A percentile compares a stretch with the other conserved stretches of the same genome.
Conservation (phyloP, 2,329 filamentous ascomycete genomes). For the Huntiella abstrusa region DNA sequence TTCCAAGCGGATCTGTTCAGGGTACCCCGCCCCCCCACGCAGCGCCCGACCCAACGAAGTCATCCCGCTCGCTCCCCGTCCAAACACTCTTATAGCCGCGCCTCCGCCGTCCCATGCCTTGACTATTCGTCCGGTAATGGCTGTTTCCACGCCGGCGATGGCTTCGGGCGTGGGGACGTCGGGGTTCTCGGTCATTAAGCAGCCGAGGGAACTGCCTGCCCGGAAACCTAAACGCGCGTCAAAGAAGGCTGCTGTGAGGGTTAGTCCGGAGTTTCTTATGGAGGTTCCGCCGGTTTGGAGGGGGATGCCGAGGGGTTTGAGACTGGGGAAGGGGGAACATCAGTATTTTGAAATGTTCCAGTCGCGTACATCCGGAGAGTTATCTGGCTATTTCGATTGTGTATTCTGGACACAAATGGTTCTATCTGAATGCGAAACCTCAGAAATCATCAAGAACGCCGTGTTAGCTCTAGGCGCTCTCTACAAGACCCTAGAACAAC, state of each 20-base stretch:
- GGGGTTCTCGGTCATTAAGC: not conserved
- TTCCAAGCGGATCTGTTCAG: slow-evolving; percentile 38
- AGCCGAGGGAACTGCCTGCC: not conserved
- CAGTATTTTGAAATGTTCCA: slow-evolving; percentile 45
- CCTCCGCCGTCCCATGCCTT: not conserved
- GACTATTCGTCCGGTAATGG: not conserved
- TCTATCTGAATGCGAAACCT: slow-evolving; percentile 42
- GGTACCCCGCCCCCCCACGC: slow-evolving; percentile 40
- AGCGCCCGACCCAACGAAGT: slow-evolving; percentile 27
- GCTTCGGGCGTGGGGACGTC: not conserved
- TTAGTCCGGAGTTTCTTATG: not conserved
- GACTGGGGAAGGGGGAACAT: slow-evolving; percentile 22
- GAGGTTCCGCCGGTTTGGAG: slow-evolving; percentile 10
- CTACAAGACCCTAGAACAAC: slow-evolving; percentile 46
- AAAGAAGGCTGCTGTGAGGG: not conserved
- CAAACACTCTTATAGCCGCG: slow-evolving; percentile 5
- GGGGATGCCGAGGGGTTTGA: slow-evolving; percentile 1
- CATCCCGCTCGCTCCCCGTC: slow-evolving; percentile 28
- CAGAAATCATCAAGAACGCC: slow-evolving; percentile 42
- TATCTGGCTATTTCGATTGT: slow-evolving; percentile 49
- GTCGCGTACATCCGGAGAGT: slow-evolving; percentile 38
- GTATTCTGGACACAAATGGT: slow-evolving; percentile 46
- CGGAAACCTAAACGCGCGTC: not conserved
- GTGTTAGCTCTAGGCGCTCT: slow-evolving; percentile 47
- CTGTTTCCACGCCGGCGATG: not conserved